Base-by-base conservation (phyloP, 2,329 filamentous ascomycete genomes). In the Arachnomyces sp. region DNA sequence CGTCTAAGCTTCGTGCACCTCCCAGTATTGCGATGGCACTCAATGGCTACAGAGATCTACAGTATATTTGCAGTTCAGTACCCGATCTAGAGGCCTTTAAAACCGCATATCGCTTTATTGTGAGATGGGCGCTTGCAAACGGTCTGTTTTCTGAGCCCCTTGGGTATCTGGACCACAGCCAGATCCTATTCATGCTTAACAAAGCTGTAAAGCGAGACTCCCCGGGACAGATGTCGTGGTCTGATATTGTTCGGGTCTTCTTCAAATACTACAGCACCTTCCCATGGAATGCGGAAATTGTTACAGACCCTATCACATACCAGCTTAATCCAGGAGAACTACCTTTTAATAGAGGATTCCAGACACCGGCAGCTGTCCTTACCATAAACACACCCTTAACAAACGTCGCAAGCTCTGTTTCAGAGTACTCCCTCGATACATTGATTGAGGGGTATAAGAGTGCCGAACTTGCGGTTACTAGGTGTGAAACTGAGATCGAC, bases 101-200 rank as follows among this genome's bases (percentile, higher is more conserved):
- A 4, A 50, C 72, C 6, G 77, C 77, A 0, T 74, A 81, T 49
- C 69, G 75, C 1, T 66, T 73, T 41, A 69, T 84, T 53, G 79
- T 74, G 50, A 63, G 70, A 1, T 84, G 80, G 80, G 76, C 80
- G 1, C 68, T 69, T 40, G 61, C 67, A 8, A 70, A 76, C 5
- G 81, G 81, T 1, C 65, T 84, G 12, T 84, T 82, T 54, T 72
- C 76, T 0, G 70, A 77, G 1, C 75, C 70, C 35, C 82, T 82
- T 49, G 81, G 81, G 0, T 80, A 77, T 44, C 64, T 84, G 0
- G 73, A 77, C 5, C 79, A 79, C 3, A 74, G 82, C 14, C 79
- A 83, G 48, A 74, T 84, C 38, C 72, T 75, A 0, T 59, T 82
- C 14, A 65, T 84, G 52, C 64, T 84, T 7, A 69, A 74, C 0